A percentile compares a stretch with the other conserved stretches of the same genome.
Evolutionary conservation across 495 filamentous ascomycete genomes (phyloP).

Genomic region (Penicillium antarcticum): DNA sequence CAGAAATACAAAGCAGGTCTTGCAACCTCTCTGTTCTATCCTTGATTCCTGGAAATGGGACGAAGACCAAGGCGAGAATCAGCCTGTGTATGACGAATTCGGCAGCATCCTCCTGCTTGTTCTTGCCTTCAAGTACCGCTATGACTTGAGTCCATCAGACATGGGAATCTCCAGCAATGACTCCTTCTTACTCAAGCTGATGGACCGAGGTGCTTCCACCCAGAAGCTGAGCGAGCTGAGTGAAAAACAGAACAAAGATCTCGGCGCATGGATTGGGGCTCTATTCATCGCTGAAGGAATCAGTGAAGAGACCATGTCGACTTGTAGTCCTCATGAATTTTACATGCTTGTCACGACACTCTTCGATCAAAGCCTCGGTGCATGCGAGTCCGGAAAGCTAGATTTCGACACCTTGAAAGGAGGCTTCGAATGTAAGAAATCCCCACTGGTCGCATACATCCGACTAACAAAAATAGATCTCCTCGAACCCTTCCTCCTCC

Average conservation of each 20-base stretch:
- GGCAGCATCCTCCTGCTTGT: constrained; percentile 82
- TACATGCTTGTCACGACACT: constrained; percentile 87
- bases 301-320: constrained; percentile 83
- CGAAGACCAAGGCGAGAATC: constrained; percentile 89
- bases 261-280: constrained; percentile 81
- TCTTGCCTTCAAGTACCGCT: constrained; percentile 79
- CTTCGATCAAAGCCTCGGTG: constrained; percentile 79
- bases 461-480: constrained; percentile 53
- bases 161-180: constrained; percentile 57
- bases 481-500: constrained; percentile 84
- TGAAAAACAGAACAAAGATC: constrained; percentile 70
- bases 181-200: constrained; percentile 77
- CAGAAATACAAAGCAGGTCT: constrained; percentile 66
- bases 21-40: constrained; percentile 80
- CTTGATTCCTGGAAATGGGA: constrained; percentile 91
- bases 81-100: constrained; percentile 96
- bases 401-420: constrained; percentile 79
- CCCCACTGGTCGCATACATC: not conserved
- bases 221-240: constrained; percentile 62
- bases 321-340: constrained; percentile 90
- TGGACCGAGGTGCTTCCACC: constrained; percentile 60
- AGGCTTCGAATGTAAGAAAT: constrained; percentile 75
- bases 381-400: constrained; percentile 65
- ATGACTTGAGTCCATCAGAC: constrained; percentile 66
- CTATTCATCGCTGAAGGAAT: constrained; percentile 84